phyloP scores from a whole-genome alignment of 2,329 filamentous ascomycete species.

The Colletotrichum sp. region DNA sequence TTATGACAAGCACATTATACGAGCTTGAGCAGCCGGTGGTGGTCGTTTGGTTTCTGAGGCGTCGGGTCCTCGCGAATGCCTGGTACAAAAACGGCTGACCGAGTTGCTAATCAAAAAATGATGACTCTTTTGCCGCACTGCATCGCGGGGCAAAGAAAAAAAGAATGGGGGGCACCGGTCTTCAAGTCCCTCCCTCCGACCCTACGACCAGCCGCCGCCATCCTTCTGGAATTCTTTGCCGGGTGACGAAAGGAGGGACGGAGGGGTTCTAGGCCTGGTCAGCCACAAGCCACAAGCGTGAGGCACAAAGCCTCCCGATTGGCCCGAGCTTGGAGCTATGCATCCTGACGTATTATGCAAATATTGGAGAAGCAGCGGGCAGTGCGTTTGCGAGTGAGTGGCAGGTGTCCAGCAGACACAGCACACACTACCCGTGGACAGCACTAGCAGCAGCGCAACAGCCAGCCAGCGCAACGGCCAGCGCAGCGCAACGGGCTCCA shows the following conservation, averaged over 20 bases:
- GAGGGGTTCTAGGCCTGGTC: neutral
- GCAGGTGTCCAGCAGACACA: neutral
- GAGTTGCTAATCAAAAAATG: neutral
- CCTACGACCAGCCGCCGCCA: neutral
- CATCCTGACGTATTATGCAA: constrained; percentile 20
- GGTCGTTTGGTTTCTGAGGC: neutral
- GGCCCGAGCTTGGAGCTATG: neutral
- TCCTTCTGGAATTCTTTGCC: neutral
- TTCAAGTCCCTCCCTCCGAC: neutral
- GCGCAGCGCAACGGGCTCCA: neutral
- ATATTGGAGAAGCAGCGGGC: neutral
- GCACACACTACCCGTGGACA: neutral
- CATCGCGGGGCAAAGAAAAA: constrained; percentile 19
- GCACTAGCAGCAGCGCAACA: neutral
- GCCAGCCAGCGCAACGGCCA: neutral
- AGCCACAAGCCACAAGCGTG: constrained; percentile 10
- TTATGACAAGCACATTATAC: constrained; percentile 4
- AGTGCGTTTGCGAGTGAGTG: neutral
- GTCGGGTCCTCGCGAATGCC: neutral
- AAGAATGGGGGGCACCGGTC: neutral
- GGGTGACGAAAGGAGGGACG: neutral
- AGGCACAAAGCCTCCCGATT: constrained; percentile 1
- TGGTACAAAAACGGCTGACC: neutral
- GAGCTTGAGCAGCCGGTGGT: constrained; percentile 8
- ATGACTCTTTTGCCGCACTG: constrained; percentile 21